phyloP scores from a whole-genome alignment of 75 land plant genomes.

The Cryptomeria japonica region DNA sequence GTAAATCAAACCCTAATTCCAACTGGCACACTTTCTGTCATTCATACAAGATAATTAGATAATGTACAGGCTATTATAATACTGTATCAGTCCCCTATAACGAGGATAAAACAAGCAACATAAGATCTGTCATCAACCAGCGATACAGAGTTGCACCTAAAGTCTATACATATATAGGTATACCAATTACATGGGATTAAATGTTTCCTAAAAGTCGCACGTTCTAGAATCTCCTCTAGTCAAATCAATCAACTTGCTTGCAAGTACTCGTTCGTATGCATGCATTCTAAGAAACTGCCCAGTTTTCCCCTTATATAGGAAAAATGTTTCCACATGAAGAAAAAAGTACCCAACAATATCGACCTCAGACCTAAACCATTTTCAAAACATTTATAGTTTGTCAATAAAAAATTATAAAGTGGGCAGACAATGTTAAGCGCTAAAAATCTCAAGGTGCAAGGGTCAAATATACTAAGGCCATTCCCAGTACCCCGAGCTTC shows the following conservation, averaged over 20 bases:
- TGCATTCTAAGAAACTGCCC: background rate
- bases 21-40: background rate
- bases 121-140: background rate
- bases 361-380: background rate
- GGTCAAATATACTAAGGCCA: background rate
- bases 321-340: background rate
- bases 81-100: background rate
- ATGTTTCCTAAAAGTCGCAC: background rate
- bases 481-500: background rate
- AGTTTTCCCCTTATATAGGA: background rate
- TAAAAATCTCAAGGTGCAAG: background rate
- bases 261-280: background rate
- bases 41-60: background rate
- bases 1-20: background rate
- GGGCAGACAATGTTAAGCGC: background rate
- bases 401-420: background rate
- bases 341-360: background rate
- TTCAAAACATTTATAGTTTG: background rate
- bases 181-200: background rate
- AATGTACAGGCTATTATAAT: background rate
- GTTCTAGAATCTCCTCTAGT: background rate
- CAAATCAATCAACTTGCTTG: background rate
- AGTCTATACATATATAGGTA: background rate
- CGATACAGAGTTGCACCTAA: background rate
- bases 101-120: background rate